phyloP scores from a whole-genome alignment of 352 stramenopile species.

The Globisporangium cylindrosporum region DNA sequence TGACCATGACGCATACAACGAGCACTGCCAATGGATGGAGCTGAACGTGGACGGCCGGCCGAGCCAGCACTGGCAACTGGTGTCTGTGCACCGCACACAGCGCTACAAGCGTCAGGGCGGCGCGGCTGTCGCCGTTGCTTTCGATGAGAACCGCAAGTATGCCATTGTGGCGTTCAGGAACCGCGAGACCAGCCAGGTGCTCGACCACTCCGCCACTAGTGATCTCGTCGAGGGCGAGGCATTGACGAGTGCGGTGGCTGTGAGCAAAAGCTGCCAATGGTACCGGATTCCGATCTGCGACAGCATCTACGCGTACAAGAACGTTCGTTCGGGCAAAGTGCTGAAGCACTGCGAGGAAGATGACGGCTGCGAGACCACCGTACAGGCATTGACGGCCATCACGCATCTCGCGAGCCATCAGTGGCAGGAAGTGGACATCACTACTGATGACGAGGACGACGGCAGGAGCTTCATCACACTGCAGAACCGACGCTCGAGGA shows the following conservation, averaged over 20 bases:
- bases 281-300: background rate
- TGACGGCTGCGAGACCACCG: background rate
- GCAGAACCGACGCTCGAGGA: background rate
- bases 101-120: background rate
- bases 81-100: too few species aligned
- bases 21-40: constrained; percentile 9
- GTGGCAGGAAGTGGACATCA: background rate
- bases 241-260: background rate
- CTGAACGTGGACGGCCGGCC: background rate
- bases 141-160: background rate
- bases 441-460: background rate
- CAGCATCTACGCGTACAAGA: background rate
- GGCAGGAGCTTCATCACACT: background rate
- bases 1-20: background rate
- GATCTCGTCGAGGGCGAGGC: background rate
- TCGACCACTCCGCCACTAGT: background rate
- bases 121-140: background rate
- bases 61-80: background rate
- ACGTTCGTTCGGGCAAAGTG: background rate
- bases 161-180: background rate
- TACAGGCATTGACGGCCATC: background rate
- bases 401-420: background rate
- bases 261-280: background rate
- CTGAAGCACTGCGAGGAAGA: background rate
- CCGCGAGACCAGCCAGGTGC: background rate